phyloP scores from a whole-genome alignment of 257 asterid species.

The Nicotiana obtusifolia region DNA sequence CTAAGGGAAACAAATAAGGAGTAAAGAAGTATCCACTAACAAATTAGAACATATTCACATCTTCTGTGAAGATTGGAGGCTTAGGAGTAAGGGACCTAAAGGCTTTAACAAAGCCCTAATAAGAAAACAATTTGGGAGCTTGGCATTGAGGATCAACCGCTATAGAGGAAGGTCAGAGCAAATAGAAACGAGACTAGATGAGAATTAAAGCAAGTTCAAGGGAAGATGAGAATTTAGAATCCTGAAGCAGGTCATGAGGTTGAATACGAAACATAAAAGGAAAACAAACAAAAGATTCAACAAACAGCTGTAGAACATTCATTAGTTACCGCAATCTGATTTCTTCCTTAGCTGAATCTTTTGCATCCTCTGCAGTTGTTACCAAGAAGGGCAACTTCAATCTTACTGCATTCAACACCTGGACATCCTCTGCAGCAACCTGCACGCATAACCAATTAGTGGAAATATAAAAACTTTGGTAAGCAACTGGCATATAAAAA shows the following conservation, averaged over 20 bases:
- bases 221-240: background rate
- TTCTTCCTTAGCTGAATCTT: constrained; percentile 77
- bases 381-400: constrained; percentile 86
- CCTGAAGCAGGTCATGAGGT: background rate
- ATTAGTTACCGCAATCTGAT: constrained; percentile 69
- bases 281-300: background rate
- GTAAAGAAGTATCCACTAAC: too few species aligned
- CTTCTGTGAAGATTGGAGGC: too few species aligned
- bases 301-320: background rate
- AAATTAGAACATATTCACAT: too few species aligned
- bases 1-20: too few species aligned
- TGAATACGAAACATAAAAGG: background rate
- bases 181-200: too few species aligned
- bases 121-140: too few species aligned
- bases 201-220: background rate
- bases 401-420: constrained; percentile 70
- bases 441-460: constrained; percentile 29
- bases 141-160: too few species aligned
- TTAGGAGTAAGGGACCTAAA: too few species aligned
- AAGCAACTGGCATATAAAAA: background rate
- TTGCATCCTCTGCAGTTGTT: constrained; percentile 76
- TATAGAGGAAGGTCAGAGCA: too few species aligned
- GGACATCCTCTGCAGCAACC: constrained; percentile 82
- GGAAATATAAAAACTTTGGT: background rate
- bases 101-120: too few species aligned